Evolutionary conservation across 257 asterid species (phyloP), one percentile per base, ranked within the genome.

Genomic region (Handroanthus guayacan): DNA sequence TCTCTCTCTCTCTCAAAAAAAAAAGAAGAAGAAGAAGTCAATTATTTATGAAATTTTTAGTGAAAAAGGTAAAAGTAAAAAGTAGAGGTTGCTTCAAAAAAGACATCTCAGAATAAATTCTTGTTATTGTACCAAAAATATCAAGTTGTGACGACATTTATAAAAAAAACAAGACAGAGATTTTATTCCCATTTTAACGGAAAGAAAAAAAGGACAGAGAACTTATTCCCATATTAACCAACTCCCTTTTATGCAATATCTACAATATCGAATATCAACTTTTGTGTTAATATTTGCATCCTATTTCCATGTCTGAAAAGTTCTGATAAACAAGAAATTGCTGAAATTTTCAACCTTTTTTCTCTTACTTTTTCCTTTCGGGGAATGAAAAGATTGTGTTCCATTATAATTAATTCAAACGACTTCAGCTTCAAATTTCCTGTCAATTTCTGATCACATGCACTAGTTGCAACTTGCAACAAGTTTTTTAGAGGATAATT

Each of bases 51-150:
- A 39, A 1, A 58, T 58, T 58, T 58, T 5, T 8, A 58, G 64
- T 25, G 37, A 36, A 74, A 62, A 36, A 9, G 52, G 5, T 2
- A 38, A 38, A 38, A 38, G 5, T 3, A 39, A 7, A 7, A 48
- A 39, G 3, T 3, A 14, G 6, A 66, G 36, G 39, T 41, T 56
- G 69, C 69, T 67, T 76, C 34, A 72, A 67, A 13, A 31, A 41
- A 56, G 54, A 57, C 51, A 68, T 48, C 57, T 68, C 38, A 9
- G 81, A 50, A 77, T 56, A 41, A 3, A 57, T 67, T 67, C 78
- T 34, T 47, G 9, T 31, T 45, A 43, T 14, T 72, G 43, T 14
- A 18, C 31, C 17, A 39, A 63, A 12, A 38, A n/a, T 36, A 38
- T 14, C 62, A 51, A 34, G 60, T 5, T n/a, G n/a, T n/a, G n/a